A percentile compares a stretch with the other conserved stretches of the same genome.
These are phyloP conservation scores for Zychaea mexicana DNA, from an alignment of 371 early-diverging fungal genomes.

Conservation along the genomic window DNA sequence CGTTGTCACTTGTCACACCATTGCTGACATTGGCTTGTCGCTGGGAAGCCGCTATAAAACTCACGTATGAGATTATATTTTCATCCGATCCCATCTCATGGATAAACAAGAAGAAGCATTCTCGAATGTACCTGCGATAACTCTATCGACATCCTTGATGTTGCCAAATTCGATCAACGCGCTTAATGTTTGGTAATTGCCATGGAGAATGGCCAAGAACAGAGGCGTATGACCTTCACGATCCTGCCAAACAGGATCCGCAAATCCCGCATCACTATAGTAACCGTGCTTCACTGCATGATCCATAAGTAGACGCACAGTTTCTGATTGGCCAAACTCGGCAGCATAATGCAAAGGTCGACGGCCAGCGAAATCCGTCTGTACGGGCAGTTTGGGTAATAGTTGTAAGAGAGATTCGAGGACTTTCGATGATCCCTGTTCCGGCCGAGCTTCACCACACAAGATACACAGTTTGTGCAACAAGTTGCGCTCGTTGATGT, in stretches of 20 bases:
- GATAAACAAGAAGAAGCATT: neutral
- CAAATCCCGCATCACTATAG: slow-evolving; percentile 44
- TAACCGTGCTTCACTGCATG: slow-evolving; percentile 48
- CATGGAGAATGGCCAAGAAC: slow-evolving; percentile 68
- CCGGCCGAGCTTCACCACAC: slow-evolving; percentile 25
- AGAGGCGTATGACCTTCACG: slow-evolving; percentile 72
- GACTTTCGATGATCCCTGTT: slow-evolving; percentile 5
- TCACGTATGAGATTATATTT: neutral
- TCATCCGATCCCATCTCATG: neutral
- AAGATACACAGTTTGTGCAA: slow-evolving; percentile 62
- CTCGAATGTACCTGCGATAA: slow-evolving; percentile 33
- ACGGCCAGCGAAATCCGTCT: slow-evolving; percentile 64
- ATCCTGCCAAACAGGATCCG: slow-evolving; percentile 58
- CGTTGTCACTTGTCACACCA: slow-evolving; percentile 8
- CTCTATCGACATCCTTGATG: slow-evolving; percentile 52
- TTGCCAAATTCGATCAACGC: slow-evolving; percentile 59
- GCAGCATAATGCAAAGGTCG: slow-evolving; percentile 74
- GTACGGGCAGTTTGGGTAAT: slow-evolving; percentile 25
- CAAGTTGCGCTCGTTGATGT: slow-evolving; percentile 69
- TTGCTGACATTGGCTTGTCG: neutral
- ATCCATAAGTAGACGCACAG: slow-evolving; percentile 44
- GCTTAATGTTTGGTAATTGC: slow-evolving; percentile 55
- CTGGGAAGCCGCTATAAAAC: slow-evolving; percentile 3
- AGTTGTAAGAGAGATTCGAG: slow-evolving; percentile 18
- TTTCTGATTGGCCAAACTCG: slow-evolving; percentile 50